Evolutionary conservation across 2,329 filamentous ascomycete species (phyloP).

Genomic region (Helotiales sp.): DNA sequence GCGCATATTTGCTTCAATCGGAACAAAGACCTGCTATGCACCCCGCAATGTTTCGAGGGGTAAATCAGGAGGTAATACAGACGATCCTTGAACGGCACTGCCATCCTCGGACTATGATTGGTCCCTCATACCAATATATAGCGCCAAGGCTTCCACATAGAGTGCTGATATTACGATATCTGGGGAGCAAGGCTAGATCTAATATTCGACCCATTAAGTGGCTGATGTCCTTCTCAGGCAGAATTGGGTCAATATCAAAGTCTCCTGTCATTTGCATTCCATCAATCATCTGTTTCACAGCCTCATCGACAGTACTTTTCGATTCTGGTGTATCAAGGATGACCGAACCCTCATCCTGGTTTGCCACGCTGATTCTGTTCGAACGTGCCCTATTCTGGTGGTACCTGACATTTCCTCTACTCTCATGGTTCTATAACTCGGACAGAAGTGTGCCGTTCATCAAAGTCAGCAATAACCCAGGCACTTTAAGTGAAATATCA

Average conservation of each 20-base stretch:
- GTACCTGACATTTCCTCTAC: background rate
- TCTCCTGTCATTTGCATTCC: background rate
- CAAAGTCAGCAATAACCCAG: conserved; percentile 5
- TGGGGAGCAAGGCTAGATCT: conserved; percentile 10
- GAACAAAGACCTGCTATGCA: conserved; percentile 12
- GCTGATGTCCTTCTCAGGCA: conserved; percentile 7
- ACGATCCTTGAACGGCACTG: conserved; percentile 15
- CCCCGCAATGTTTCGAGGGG: conserved; percentile 18
- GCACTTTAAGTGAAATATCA: conserved; percentile 10
- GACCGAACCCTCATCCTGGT: background rate
- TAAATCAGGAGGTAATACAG: conserved; percentile 17
- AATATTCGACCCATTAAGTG: background rate
- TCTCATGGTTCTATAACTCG: background rate
- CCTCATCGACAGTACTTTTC: background rate
- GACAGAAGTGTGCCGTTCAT: background rate
- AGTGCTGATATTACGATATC: conserved; percentile 10
- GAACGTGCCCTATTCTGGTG: too few species aligned
- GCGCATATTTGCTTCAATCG: conserved; percentile 8
- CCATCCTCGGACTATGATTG: conserved; percentile 4
- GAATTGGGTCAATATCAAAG: conserved; percentile 5
- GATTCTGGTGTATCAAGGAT: conserved; percentile 1
- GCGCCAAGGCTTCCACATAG: conserved; percentile 15
- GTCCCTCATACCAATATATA: conserved; percentile 6
- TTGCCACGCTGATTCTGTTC: background rate
- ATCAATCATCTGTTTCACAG: background rate